Percentiles rank a stretch among this genome's conserved stretches.
Conservation (phyloP, 805 yeast species). For the Yarrowia divulgata region DNA sequence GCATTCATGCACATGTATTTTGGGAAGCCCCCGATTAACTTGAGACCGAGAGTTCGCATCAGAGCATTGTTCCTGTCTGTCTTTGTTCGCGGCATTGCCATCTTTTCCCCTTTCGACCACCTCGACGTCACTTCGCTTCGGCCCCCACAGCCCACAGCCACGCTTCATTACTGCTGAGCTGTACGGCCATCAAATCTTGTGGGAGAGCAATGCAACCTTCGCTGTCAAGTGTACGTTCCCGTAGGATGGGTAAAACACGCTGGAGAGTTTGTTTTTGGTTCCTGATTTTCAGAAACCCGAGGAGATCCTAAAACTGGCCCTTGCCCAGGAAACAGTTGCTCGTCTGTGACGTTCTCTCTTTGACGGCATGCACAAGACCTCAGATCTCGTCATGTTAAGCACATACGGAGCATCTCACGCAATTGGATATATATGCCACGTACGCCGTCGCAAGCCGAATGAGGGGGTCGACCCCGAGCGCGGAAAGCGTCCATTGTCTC, state of each 20-base stretch:
- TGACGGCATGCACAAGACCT: too few relatives aligned
- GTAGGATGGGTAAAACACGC: not conserved
- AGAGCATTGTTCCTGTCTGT: constrained; percentile 1
- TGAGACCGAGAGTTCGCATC: not conserved
- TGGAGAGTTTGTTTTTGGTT: constrained; percentile 9
- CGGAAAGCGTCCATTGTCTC: not conserved
- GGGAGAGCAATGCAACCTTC: constrained; percentile 21
- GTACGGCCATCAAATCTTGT: constrained; percentile 17
- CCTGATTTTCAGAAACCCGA: constrained; percentile 27
- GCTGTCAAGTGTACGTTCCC: constrained; percentile 2
- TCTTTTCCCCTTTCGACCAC: not conserved
- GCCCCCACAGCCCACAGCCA: constrained; percentile 10
- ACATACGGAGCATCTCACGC: too few relatives aligned
- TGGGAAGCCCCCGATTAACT: too few relatives aligned
- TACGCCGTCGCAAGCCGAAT: too few relatives aligned
- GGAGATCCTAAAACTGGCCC: not conserved
- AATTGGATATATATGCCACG: too few relatives aligned
- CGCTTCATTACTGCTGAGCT: constrained; percentile 16
- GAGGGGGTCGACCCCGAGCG: too few relatives aligned
- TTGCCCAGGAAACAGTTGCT: too few relatives aligned
- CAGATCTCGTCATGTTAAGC: too few relatives aligned
- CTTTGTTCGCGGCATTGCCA: constrained; percentile 5
- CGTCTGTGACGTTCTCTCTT: too few relatives aligned
- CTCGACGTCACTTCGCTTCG: constrained; percentile 8
- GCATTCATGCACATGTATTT: too few relatives aligned